These are phyloP conservation scores for Cystofilobasidium capitatum DNA, from an alignment of 768 basidiomycete species.

Conservation along the genomic window DNA sequence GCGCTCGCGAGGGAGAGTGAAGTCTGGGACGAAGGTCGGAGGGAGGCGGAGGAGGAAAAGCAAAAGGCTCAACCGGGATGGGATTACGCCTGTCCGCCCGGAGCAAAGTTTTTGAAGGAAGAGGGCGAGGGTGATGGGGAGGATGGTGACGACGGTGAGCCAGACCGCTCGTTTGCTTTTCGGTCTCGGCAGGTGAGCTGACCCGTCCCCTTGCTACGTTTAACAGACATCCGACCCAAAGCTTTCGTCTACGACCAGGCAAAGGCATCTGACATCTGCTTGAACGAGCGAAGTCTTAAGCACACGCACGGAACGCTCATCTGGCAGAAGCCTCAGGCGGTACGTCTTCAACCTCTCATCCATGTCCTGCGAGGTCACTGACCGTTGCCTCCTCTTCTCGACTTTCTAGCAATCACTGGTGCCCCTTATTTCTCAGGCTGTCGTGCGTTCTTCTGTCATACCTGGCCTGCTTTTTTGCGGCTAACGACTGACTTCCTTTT, in stretches of 20 bases:
- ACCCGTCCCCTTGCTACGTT: background rate
- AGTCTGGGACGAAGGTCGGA: slow-evolving; percentile 4
- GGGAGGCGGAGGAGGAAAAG: background rate
- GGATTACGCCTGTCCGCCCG: background rate
- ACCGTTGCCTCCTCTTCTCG: background rate
- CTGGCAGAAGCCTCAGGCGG: background rate
- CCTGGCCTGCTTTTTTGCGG: background rate
- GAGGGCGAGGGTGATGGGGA: background rate
- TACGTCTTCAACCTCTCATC: background rate
- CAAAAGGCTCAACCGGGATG: slow-evolving; percentile 1
- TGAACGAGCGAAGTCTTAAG: background rate
- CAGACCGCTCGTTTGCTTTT: background rate
- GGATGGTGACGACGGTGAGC: background rate
- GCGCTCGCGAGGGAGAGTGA: slow-evolving; percentile 11
- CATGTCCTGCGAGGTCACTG: background rate
- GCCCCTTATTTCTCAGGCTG: background rate
- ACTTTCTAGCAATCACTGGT: background rate
- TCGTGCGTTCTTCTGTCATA: background rate
- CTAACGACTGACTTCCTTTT: background rate
- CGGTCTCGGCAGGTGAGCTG: background rate
- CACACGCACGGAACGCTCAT: slow-evolving; percentile 10
- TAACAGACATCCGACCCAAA: background rate
- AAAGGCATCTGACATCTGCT: slow-evolving; percentile 1
- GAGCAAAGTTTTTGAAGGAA: background rate
- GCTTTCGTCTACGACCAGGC: slow-evolving; percentile 8